Base-by-base conservation (phyloP, 495 filamentous ascomycete genomes). In the Emericellopsis terricola region DNA sequence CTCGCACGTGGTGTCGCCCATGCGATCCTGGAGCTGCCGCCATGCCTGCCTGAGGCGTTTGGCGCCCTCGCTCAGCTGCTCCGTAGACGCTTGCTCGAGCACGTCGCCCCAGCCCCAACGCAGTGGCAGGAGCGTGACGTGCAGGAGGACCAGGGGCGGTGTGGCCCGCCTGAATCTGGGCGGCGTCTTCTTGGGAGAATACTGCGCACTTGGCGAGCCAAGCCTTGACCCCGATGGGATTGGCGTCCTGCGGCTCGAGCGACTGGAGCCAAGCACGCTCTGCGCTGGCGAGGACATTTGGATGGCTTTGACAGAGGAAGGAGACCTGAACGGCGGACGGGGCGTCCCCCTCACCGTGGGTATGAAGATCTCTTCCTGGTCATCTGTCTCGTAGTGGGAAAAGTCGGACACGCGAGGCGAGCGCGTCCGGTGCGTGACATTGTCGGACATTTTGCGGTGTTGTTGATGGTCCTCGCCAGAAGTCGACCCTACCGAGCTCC, bases 51-150 rank as follows among this genome's bases (percentile, higher is more conserved):
- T 69, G 18, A 83, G 69, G 11, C 57, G 48, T 6, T 61, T 49
- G 2, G 73, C 57, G 26, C 65, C 59, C 26, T 71, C 64, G 16
- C 74, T 63, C 7, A 81, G 46, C 15, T 53, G 46, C 9, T 45
- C 42, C 7, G 23, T 38, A 32, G 43, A 40, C 10, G 38, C 35
- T 19, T 33, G 21, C 6, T 62, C 57, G 3, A 63, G 33, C 3
- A 76, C 61, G 3, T 69, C 57, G 1, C 78, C 69, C 43, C 83
- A 85, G 0, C 71, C 63, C 39, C 77, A 75, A 1, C 73, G 67
- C 8, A 81, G 56, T 0, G 81, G 75, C 2, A 94, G 65, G 2
- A 94, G 52, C 0, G 81, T 93, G 34, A 87, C 79, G 43, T 96
- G 87, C 1, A 96, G 63, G 6, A 94, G 63, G 3, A 94, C 81